Conservation (phyloP, 495 filamentous ascomycete genomes). For the Parathielavia hyrcaniae region DNA sequence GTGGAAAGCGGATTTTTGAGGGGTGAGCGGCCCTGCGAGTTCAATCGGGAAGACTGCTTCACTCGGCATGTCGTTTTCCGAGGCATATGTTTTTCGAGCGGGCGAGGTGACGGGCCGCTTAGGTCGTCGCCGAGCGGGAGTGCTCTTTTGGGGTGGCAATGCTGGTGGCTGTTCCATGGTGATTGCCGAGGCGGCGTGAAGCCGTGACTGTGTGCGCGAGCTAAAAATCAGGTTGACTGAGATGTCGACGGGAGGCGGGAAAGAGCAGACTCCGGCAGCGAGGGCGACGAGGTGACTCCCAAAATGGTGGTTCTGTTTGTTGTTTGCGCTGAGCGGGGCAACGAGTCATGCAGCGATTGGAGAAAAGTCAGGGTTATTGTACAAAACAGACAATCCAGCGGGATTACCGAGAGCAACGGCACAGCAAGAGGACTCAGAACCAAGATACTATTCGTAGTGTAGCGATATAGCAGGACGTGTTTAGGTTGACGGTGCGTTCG, state of each 20-base stretch:
- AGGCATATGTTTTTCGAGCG: constrained; percentile 42
- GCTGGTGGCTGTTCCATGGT: constrained; percentile 30
- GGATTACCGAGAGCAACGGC: not conserved
- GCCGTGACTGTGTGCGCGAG: not conserved
- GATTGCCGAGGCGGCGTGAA: not conserved
- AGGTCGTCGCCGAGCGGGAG: constrained; percentile 39
- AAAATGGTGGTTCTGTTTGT: not conserved
- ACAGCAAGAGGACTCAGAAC: not conserved
- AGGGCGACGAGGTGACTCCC: constrained; percentile 18
- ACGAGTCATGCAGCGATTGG: constrained; percentile 10
- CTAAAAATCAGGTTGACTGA: not conserved
- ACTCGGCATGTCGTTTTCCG: constrained; percentile 43
- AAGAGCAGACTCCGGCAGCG: constrained; percentile 11
- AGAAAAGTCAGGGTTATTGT: not conserved
- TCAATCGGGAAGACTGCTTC: constrained; percentile 23
- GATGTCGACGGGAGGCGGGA: constrained; percentile 6
- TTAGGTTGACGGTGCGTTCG: constrained; percentile 23
- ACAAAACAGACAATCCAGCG: constrained; percentile 5
- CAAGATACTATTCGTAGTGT: constrained; percentile 19
- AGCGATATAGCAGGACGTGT: constrained; percentile 21
- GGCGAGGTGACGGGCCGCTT: constrained; percentile 34
- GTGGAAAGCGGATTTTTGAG: constrained; percentile 29
- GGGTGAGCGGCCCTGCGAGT: constrained; percentile 34
- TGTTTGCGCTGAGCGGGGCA: constrained; percentile 12
- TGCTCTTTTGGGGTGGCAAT: constrained; percentile 25